These are phyloP conservation scores for Fraxinus baroniana DNA, from an alignment of 305 asterid genomes.

Conservation along the genomic window DNA sequence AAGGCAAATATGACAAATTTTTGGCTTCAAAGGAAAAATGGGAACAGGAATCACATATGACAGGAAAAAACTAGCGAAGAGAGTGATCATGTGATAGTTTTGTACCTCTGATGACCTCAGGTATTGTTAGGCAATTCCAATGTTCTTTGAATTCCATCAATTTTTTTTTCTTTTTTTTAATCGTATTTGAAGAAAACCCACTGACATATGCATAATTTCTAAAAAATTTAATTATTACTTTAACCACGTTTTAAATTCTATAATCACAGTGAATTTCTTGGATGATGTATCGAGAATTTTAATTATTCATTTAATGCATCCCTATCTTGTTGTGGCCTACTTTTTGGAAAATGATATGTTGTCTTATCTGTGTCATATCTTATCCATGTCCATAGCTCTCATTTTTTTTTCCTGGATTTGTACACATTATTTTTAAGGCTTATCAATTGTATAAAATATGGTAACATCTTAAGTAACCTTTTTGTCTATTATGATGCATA, in stretches of 20 bases:
- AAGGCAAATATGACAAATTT: background rate
- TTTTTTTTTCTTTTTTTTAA: background rate
- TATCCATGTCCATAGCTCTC: background rate
- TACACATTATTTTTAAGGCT: background rate
- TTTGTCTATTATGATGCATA: background rate
- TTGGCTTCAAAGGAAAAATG: background rate
- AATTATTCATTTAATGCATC: background rate
- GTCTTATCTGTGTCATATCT: background rate
- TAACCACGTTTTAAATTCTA: background rate
- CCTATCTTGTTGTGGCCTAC: background rate
- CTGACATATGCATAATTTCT: background rate
- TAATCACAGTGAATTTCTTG: background rate
- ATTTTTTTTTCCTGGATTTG: constrained; percentile 5
- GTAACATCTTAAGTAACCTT: constrained; percentile 7
- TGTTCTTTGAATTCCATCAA: background rate
- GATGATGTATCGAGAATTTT: background rate
- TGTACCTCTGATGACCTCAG: background rate
- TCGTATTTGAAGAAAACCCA: background rate
- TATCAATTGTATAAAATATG: background rate
- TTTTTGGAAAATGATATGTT: background rate
- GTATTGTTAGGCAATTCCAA: background rate
- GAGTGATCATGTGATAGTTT: background rate
- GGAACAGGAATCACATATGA: background rate
- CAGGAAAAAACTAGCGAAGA: background rate
- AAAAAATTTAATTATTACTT: background rate